Evolutionary conservation across 176 grass and related monocot species (phyloP).

Genomic region (Aegilops speltoides): DNA sequence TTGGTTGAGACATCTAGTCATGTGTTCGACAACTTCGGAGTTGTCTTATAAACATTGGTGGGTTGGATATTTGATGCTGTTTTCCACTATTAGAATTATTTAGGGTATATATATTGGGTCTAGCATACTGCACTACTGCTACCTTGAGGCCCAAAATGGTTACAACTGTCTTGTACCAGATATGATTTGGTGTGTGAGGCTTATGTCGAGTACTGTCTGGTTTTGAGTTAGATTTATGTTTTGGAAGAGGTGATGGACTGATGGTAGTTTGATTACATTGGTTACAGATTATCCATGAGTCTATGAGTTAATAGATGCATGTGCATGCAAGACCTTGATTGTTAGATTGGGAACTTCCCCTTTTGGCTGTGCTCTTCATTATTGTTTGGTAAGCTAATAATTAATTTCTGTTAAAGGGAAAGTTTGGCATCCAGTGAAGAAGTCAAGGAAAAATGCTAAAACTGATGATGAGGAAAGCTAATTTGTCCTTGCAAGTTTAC

Average conservation of each 20-base stretch:
- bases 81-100: not conserved
- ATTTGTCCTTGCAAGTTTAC: conserved; percentile 17
- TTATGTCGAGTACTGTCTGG: not conserved
- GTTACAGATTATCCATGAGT: not conserved
- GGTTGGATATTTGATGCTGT: not conserved
- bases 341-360: not conserved
- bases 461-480: conserved; percentile 73
- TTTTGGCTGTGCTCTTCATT: not conserved
- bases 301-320: not conserved
- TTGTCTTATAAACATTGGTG: conserved; percentile 6
- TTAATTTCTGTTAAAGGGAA: conserved; percentile 49
- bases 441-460: conserved; percentile 43
- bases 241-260: not conserved
- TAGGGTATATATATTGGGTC: not conserved
- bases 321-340: conserved; percentile 6
- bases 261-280: not conserved
- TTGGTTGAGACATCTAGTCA: not conserved
- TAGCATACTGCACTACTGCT: not conserved
- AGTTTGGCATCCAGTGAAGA: conserved; percentile 47
- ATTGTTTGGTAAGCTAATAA: conserved; percentile 34
- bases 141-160: not conserved
- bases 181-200: not conserved
- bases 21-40: not conserved
- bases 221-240: not conserved
- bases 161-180: not conserved